A percentile compares a stretch with the other conserved stretches of the same genome.
These are phyloP conservation scores for Ogataea naganishii DNA, from an alignment of 805 yeast genomes.

Conservation along the genomic window DNA sequence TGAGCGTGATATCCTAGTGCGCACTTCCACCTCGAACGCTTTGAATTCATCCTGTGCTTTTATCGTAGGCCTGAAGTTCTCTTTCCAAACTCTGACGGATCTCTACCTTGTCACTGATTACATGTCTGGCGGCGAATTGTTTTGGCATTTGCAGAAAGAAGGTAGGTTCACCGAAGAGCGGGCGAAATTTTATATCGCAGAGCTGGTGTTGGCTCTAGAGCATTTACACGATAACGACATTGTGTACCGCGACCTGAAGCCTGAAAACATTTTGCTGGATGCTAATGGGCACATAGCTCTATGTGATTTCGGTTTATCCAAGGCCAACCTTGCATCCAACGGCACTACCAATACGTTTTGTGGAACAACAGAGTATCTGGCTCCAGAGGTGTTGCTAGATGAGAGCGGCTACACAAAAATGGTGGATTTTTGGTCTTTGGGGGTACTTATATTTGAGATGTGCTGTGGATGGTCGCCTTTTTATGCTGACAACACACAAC, in stretches of 20 bases:
- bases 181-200: conserved; percentile 96
- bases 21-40: conserved; percentile 68
- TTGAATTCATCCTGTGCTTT: conserved; percentile 91
- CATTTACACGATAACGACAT: conserved; percentile 93
- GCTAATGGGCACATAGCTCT: conserved; percentile 96
- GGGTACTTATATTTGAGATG: conserved; percentile 96
- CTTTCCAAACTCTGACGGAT: conserved; percentile 92
- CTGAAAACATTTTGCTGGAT: conserved; percentile 90
- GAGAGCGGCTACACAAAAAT: conserved; percentile 96
- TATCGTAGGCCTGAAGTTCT: conserved; percentile 90
- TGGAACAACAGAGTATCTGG: conserved; percentile 96
- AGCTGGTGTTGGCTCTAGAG: conserved; percentile 85
- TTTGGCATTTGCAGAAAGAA: conserved; percentile 95
- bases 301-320: conserved; percentile 95
- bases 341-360: conserved; percentile 95
- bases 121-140: conserved; percentile 97
- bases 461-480: conserved; percentile 99
- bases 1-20: conserved; percentile 87
- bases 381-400: conserved; percentile 92
- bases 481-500: conserved; percentile 95
- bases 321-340: conserved; percentile 79
- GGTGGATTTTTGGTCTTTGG: conserved; percentile 99
- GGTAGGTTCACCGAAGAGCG: conserved; percentile 89
- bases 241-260: conserved; percentile 94
- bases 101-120: conserved; percentile 91